Base-by-base conservation (phyloP, 805 yeast species). In the Starmerella scarabaei region DNA sequence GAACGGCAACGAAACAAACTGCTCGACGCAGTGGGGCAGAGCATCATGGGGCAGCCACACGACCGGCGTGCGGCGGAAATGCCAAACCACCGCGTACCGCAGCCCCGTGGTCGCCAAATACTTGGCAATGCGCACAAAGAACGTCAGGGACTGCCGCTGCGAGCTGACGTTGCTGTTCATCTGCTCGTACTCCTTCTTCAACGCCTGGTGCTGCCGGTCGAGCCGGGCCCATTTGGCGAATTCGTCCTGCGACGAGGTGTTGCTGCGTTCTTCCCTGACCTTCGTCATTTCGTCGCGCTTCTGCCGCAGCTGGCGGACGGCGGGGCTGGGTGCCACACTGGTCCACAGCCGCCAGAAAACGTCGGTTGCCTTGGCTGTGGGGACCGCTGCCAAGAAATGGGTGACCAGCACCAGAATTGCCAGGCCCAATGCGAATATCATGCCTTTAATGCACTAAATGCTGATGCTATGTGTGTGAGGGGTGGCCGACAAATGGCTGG, bases 211-310 rank as follows among this genome's bases (percentile, higher is more conserved):
- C 50, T 68, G 71, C 36, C 98, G 71, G 53, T 84, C 86, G 46
- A 86, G 66, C 57, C 84, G 84, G 1, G 96, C 93, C 97, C 97
- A 91, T 53, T 73, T 77, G 21, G 96, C 95, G 58, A 88, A 91
- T 53, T 91, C 77, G 57, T 91, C 96, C 59, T 88, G 95, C 1
- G 96, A 88, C 40, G 83, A 73, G 8, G 85, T 71, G 2, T 66
- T 47, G 23, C 72, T 64, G 45, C 84, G 70, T 50, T 76, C 73
- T 12, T 62, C 65, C 49, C 71, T 65, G 18, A 74, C 54, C 16
- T 61, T 57, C 14, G 58, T 55, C 36, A 76, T 70, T 46, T 79
- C 71, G 7, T 54, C 49, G 39, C 68, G 64, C 38, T 64, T 52
- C 2, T 47, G 41, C 14, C 56, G 52, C 20, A 69, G 52, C 29